Evolutionary conservation across 2,329 filamentous ascomycete genomes (phyloP).

Genomic region (Beauveria varroae): DNA sequence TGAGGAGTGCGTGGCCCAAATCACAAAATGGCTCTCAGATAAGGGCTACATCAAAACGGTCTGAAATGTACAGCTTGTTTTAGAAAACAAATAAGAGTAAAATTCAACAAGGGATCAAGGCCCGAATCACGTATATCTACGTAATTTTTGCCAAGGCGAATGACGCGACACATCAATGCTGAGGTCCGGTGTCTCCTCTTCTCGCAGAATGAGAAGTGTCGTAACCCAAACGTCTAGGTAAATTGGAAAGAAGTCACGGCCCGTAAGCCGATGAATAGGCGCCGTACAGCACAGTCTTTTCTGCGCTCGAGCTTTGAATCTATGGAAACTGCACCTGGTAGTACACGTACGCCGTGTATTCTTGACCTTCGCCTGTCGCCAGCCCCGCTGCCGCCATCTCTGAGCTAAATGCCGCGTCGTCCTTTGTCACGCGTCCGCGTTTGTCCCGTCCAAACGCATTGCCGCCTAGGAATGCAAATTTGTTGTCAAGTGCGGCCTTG

Average conservation of each 20-base stretch:
- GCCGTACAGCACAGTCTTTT: constrained; percentile 5
- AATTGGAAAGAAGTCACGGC: not conserved
- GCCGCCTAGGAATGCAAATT: constrained; percentile 86
- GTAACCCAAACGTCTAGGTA: constrained; percentile 2
- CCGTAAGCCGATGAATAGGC: not conserved
- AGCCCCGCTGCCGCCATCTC: constrained; percentile 76
- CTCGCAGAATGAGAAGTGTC: not conserved
- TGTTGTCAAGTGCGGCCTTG: constrained; percentile 69
- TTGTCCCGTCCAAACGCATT: constrained; percentile 93
- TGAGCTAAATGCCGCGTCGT: constrained; percentile 69
- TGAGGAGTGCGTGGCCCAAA: constrained; percentile 80
- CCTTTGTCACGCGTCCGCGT: constrained; percentile 84
- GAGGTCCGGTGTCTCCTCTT: not conserved
- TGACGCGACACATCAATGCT: not conserved
- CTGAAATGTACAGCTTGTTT: constrained; percentile 11
- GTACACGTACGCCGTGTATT: constrained; percentile 95
- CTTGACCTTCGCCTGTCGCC: constrained; percentile 60
- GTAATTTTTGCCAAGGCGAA: not conserved
- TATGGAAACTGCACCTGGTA: constrained; percentile 80
- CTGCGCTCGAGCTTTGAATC: not conserved
- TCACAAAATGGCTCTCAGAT: constrained; percentile 69
- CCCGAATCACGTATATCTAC: not conserved
- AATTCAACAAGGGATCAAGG: not conserved
- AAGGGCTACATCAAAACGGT: constrained; percentile 43
- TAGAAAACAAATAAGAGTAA: not conserved